phyloP scores from a whole-genome alignment of 768 basidiomycete genomes.

The Gyrodon lividus region DNA sequence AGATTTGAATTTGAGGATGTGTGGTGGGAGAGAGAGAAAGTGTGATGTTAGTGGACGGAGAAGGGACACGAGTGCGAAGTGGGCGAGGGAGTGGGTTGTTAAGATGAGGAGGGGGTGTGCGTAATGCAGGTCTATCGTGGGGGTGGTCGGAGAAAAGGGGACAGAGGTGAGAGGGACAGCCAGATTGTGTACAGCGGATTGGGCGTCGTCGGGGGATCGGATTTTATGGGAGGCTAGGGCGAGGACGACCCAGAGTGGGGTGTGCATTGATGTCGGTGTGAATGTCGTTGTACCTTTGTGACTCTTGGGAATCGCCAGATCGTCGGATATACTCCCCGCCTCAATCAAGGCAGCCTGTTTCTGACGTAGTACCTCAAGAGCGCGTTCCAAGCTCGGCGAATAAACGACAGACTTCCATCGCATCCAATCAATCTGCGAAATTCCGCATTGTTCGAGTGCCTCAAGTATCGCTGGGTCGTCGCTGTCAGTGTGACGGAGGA shows the following conservation, averaged over 20 bases:
- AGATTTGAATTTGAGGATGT: conserved; percentile 18
- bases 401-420: conserved; percentile 39
- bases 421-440: conserved; percentile 38
- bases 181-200: conserved; percentile 42
- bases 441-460: conserved; percentile 31
- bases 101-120: conserved; percentile 15
- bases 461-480: conserved; percentile 7
- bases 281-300: not conserved
- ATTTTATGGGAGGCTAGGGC: conserved; percentile 48
- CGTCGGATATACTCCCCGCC: not conserved
- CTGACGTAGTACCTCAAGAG: conserved; percentile 24
- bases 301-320: not conserved
- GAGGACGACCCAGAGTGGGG: conserved; percentile 58
- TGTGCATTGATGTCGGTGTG: not conserved
- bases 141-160: conserved; percentile 23
- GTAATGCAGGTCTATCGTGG: not conserved
- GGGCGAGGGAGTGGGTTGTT: conserved; percentile 46
- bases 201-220: conserved; percentile 44
- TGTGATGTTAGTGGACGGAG: conserved; percentile 44
- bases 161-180: conserved; percentile 38
- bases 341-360: conserved; percentile 2
- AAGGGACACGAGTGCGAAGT: conserved; percentile 46
- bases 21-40: conserved; percentile 36
- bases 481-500: conserved; percentile 24
- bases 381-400: conserved; percentile 34